These are phyloP conservation scores for Triticum timopheevii DNA, from an alignment of 176 grass and related monocot species.

Conservation along the genomic window DNA sequence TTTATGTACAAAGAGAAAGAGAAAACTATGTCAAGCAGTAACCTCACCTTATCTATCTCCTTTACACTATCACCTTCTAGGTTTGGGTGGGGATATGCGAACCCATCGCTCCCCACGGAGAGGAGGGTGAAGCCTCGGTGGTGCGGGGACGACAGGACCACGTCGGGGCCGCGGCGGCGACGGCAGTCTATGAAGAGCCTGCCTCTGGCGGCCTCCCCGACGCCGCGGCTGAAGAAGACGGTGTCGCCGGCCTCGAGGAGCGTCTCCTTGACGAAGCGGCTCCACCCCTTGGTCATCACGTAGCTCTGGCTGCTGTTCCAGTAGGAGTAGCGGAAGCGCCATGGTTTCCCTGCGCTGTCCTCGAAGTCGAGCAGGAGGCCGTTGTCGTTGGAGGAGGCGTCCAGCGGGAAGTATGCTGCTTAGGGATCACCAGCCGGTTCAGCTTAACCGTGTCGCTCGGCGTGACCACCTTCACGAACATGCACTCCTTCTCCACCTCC, in stretches of 20 bases:
- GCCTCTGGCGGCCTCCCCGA: conserved; percentile 55
- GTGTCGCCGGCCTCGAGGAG: conserved; percentile 88
- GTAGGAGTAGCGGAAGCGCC: conserved; percentile 99
- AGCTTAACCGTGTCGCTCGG: conserved; percentile 49
- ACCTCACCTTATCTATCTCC: too few relatives aligned
- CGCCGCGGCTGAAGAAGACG: conserved; percentile 91
- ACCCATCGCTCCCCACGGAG: too few relatives aligned
- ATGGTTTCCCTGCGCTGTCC: conserved; percentile 87
- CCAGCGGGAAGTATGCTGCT: conserved; percentile 96
- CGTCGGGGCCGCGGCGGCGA: conserved; percentile 23
- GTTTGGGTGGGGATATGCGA: too few relatives aligned
- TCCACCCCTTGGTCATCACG: conserved; percentile 99
- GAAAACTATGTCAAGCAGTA: too few relatives aligned
- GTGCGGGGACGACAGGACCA: too few relatives aligned
- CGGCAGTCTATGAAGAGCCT: conserved; percentile 95
- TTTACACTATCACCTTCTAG: too few relatives aligned
- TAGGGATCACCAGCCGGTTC: conserved; percentile 91
- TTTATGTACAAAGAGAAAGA: too few relatives aligned
- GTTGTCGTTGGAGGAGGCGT: conserved; percentile 73
- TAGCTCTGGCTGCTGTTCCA: conserved; percentile 99
- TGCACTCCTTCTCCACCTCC: too few relatives aligned
- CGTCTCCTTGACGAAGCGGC: conserved; percentile 99
- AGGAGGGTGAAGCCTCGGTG: too few relatives aligned
- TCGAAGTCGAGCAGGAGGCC: conserved; percentile 83
- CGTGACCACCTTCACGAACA: too few relatives aligned